Conservation (phyloP, 768 basidiomycete species). For the Leccinum variicolor region DNA sequence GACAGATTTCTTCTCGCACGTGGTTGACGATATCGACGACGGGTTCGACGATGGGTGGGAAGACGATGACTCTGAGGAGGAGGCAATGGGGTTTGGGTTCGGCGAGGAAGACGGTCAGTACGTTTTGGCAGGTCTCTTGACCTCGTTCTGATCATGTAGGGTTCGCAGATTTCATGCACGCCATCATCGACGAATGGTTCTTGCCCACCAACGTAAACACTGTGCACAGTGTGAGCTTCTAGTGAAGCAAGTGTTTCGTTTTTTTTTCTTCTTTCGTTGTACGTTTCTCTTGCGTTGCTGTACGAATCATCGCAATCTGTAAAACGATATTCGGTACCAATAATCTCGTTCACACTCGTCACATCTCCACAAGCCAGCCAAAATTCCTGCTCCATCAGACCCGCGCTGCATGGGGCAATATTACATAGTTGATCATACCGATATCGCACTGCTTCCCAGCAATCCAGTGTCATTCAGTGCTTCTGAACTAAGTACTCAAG, state of each 20-base stretch:
- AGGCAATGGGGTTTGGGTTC: not conserved
- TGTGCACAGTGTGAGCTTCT: conserved; percentile 27
- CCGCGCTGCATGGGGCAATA: not conserved
- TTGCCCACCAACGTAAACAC: conserved; percentile 18
- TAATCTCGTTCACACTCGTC: not conserved
- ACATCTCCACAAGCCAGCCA: not conserved
- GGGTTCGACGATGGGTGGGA: conserved; percentile 12
- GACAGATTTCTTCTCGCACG: conserved; percentile 1
- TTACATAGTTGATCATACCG: not conserved
- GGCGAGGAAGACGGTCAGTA: conserved; percentile 13
- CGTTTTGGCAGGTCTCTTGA: not conserved
- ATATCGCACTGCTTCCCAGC: not conserved
- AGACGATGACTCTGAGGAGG: conserved; percentile 15
- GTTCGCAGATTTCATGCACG: conserved; percentile 11
- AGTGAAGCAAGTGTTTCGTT: not conserved
- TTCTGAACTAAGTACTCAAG: not conserved
- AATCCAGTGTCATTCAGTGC: not conserved
- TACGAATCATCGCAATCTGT: not conserved
- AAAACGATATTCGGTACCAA: not conserved
- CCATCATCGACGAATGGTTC: conserved; percentile 20
- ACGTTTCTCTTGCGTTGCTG: not conserved
- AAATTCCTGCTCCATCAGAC: not conserved
- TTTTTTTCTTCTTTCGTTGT: not conserved
- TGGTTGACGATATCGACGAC: conserved; percentile 11
- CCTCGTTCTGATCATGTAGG: conserved; percentile 4